These are phyloP conservation scores for Annona cherimola DNA, from an alignment of 164 flowering plant genomes.

Conservation along the genomic window DNA sequence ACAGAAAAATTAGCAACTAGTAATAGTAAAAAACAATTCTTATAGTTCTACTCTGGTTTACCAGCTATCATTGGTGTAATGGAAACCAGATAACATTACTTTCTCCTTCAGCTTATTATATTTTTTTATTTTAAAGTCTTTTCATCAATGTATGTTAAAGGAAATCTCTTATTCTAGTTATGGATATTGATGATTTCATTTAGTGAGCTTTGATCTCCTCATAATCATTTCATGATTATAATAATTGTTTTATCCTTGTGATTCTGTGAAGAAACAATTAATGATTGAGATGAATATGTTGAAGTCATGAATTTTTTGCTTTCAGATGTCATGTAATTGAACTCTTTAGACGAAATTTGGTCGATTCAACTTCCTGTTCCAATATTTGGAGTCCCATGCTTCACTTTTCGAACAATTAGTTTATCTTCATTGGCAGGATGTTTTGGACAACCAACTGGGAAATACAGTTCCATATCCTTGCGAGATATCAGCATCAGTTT, in stretches of 20 bases:
- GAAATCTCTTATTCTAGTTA: too few relatives aligned
- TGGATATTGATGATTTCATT: neutral
- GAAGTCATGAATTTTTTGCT: neutral
- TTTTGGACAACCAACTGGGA: constrained; percentile 16
- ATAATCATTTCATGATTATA: neutral
- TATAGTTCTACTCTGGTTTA: too few relatives aligned
- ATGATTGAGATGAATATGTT: neutral
- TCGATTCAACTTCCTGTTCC: neutral
- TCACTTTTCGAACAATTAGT: neutral
- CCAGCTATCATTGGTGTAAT: too few relatives aligned
- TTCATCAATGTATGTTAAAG: too few relatives aligned
- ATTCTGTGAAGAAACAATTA: neutral
- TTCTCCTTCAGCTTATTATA: too few relatives aligned
- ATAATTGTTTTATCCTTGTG: neutral
- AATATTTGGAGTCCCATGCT: neutral
- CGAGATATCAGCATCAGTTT: constrained; percentile 36
- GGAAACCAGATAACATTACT: too few relatives aligned
- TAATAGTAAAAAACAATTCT: too few relatives aligned
- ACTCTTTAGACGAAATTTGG: neutral
- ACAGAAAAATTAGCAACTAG: too few relatives aligned
- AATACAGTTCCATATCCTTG: constrained; percentile 20
- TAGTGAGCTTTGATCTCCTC: neutral
- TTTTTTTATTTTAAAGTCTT: too few relatives aligned
- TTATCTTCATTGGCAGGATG: constrained; percentile 39
- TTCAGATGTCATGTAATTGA: neutral